These are phyloP conservation scores for Inosperma sp. DNA, from an alignment of 768 basidiomycete genomes.

Conservation along the genomic window DNA sequence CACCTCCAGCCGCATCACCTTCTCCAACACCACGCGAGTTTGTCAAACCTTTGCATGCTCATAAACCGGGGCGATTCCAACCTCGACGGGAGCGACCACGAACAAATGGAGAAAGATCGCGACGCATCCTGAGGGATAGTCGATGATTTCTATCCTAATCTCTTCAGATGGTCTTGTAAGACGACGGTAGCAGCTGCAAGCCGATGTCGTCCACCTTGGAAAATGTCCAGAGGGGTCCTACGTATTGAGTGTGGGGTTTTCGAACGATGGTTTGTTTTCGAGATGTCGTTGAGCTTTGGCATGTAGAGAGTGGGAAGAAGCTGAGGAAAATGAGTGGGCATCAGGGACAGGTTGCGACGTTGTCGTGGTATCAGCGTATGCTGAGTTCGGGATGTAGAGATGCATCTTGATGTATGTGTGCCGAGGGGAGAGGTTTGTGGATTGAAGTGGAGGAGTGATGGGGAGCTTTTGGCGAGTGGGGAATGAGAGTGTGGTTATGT, in stretches of 20 bases:
- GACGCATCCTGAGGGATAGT: constrained; percentile 80
- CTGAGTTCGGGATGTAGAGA: constrained; percentile 87
- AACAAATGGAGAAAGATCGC: constrained; percentile 80
- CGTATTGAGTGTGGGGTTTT: constrained; percentile 74
- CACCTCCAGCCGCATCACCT: constrained; percentile 70
- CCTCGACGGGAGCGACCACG: constrained; percentile 58
- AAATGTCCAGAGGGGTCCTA: constrained; percentile 74
- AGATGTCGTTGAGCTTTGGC: constrained; percentile 96
- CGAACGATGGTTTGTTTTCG: constrained; percentile 74
- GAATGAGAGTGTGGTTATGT: constrained; percentile 99
- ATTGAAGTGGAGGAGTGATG: constrained; percentile 82
- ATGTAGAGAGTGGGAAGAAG: constrained; percentile 71
- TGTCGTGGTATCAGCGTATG: constrained; percentile 87
- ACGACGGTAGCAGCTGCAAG: constrained; percentile 90
- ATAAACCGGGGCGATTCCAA: constrained; percentile 55
- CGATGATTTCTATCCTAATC: constrained; percentile 96
- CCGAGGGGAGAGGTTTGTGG: constrained; percentile 90
- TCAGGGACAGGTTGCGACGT: constrained; percentile 72
- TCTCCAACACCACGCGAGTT: constrained; percentile 76
- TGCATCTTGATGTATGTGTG: constrained; percentile 90
- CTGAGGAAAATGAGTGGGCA: constrained; percentile 91
- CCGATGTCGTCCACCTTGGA: constrained; percentile 71
- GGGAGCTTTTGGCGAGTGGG: constrained; percentile 87
- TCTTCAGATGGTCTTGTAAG: constrained; percentile 81
- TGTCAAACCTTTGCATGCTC: constrained; percentile 68